Evolutionary conservation across 768 basidiomycete species (phyloP).

Genomic region (Gyrodon lividus): DNA sequence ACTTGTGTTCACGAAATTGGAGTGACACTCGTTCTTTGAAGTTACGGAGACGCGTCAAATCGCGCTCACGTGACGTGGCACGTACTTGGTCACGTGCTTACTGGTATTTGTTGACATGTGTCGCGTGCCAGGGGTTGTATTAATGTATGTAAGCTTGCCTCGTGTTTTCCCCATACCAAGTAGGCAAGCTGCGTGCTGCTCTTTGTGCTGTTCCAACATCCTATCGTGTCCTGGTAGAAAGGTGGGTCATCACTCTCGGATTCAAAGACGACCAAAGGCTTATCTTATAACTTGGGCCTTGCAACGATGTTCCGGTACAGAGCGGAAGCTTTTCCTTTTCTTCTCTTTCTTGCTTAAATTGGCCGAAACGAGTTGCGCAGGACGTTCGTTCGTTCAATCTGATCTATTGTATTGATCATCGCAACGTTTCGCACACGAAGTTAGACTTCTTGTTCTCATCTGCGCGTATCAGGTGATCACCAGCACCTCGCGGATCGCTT

Average conservation of each 20-base stretch:
- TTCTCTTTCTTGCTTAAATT: slow-evolving; percentile 5
- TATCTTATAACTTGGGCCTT: neutral
- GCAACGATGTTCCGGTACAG: neutral
- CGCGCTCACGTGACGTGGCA: slow-evolving; percentile 23
- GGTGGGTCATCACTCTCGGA: slow-evolving; percentile 16
- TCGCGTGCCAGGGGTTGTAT: neutral
- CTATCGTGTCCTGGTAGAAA: slow-evolving; percentile 23
- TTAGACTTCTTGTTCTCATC: slow-evolving; percentile 4
- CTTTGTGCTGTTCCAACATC: slow-evolving; percentile 22
- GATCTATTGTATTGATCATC: slow-evolving; percentile 22
- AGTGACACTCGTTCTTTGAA: no score
- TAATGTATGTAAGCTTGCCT: slow-evolving; percentile 32
- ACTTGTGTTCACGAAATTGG: no score
- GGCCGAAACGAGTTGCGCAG: slow-evolving; percentile 28
- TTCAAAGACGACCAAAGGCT: neutral
- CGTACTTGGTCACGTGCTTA: slow-evolving; percentile 12
- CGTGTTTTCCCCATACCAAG: slow-evolving; percentile 28
- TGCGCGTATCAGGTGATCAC: slow-evolving; percentile 11
- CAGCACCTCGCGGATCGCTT: slow-evolving; percentile 3
- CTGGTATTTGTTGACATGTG: slow-evolving; percentile 16
- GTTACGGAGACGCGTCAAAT: neutral
- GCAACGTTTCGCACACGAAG: slow-evolving; percentile 16
- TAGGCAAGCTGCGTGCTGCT: slow-evolving; percentile 22
- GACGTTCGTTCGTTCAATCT: slow-evolving; percentile 26
- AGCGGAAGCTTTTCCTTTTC: slow-evolving; percentile 1